Evolutionary conservation across 2,329 filamentous ascomycete species (phyloP).

Genomic region (Cladosporium sp.): DNA sequence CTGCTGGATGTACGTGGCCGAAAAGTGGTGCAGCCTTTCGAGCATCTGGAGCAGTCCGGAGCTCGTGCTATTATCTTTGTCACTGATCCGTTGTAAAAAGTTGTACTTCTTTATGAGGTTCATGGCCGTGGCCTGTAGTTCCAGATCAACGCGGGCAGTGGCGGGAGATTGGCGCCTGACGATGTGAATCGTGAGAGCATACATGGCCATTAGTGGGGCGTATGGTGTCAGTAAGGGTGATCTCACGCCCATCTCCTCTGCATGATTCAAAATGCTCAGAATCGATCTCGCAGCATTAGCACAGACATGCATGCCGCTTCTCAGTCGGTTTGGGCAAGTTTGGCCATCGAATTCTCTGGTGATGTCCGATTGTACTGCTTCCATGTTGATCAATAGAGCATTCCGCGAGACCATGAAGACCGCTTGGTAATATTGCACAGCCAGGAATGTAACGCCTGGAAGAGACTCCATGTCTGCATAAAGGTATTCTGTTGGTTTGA

Average conservation of each 20-base stretch:
- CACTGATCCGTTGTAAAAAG: background rate
- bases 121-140: conserved; percentile 14
- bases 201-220: conserved; percentile 14
- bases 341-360: background rate
- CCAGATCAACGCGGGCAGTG: conserved; percentile 7
- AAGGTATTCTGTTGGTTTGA: conserved; percentile 9
- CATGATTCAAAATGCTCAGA: conserved; percentile 9
- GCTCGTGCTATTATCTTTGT: background rate
- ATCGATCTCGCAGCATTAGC: conserved; percentile 9
- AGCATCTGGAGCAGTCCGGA: conserved; percentile 12
- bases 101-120: conserved; percentile 6
- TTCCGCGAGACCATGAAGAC: conserved; percentile 10
- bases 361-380: background rate
- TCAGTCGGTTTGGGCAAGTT: background rate
- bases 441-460: background rate
- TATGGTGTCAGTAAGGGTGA: conserved; percentile 5
- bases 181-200: conserved; percentile 9
- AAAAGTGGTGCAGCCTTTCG: conserved; percentile 1
- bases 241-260: conserved; percentile 1
- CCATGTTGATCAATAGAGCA: conserved; percentile 7
- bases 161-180: conserved; percentile 13
- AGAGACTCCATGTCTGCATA: background rate
- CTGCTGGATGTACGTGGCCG: background rate
- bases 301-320: conserved; percentile 11
- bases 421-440: conserved; percentile 14